Base-by-base conservation (phyloP, 2,329 filamentous ascomycete species). In the Neopestalotiopsis rosae region DNA sequence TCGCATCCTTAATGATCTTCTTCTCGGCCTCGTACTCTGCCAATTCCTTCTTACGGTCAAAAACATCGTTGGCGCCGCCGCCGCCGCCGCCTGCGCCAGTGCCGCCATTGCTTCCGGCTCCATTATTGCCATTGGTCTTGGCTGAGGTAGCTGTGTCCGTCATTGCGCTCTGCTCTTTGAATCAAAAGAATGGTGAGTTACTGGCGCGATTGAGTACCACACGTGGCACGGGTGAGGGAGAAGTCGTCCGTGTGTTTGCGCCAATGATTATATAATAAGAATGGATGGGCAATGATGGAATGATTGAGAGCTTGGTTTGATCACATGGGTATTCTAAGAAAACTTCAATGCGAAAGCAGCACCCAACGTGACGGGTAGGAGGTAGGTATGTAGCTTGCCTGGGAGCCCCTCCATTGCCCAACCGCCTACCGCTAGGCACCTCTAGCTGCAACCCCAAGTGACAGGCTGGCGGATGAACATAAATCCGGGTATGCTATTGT, bases 1-100 rank as follows among this genome's bases (percentile, higher is more conserved):
- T 78, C 65, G 86, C 77, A 40, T 85, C 83, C 61, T 84, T 83
- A 66, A 87, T 82, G 34, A 82, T 80, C 61, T 82, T 79, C 70
- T 86, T 84, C 58, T 86, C 82, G 70, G 86, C 85, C 74, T 85
- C 84, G 70, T 87, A 87, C 73, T 86, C 84, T 61, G 77, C 76
- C 28, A 77, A 40, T 5, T 71, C 69, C 62, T 71, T 71, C 28
- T 62, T 64, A 30, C 66, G 68, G 42, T 67, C 57, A 28, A 70
- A 38, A 7, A 67, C 20, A 10, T 69, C 68, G 24, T 57, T 58
- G 61, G 14, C 30, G 40, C 24, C 61, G 40, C 45, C 30, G 17
- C 45, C 30, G 17, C 28, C 61, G 17, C 45, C 66, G 34, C n/a
- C 17, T 30, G 30, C 62, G 49, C 30, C 56, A 28, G 65, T 28